These are phyloP conservation scores for Citropsis articulata DNA, from an alignment of 345 rosid species.

Conservation along the genomic window DNA sequence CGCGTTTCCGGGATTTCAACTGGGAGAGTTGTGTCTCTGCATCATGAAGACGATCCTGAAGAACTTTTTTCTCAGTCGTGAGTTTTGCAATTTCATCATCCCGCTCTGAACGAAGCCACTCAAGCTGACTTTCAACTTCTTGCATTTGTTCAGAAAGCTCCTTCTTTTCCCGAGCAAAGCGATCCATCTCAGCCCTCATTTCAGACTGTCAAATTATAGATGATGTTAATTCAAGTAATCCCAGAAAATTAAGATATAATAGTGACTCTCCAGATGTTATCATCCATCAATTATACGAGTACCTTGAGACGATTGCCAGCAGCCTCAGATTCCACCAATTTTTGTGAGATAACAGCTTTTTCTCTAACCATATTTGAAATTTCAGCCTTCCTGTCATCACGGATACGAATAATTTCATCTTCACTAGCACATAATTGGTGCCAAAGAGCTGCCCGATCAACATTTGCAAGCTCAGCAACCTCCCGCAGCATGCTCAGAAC, in stretches of 20 bases:
- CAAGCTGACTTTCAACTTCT: conserved; percentile 91
- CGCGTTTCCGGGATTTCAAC: conserved; percentile 87
- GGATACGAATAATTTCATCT: conserved; percentile 68
- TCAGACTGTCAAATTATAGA: conserved; percentile 64
- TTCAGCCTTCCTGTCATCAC: conserved; percentile 74
- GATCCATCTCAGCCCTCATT: conserved; percentile 84
- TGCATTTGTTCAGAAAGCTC: conserved; percentile 80
- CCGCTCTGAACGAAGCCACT: conserved; percentile 92
- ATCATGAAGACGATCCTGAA: conserved; percentile 94
- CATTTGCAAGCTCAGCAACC: conserved; percentile 88
- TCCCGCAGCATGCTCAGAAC: conserved; percentile 83
- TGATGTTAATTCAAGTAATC: conserved; percentile 15
- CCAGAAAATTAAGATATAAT: background rate
- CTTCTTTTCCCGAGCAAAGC: conserved; percentile 80
- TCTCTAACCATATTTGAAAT: conserved; percentile 61
- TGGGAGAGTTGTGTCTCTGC: conserved; percentile 81
- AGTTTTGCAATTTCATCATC: conserved; percentile 80
- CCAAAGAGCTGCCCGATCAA: conserved; percentile 91
- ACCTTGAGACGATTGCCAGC: conserved; percentile 78
- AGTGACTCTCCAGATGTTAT: conserved; percentile 14
- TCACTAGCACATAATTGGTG: conserved; percentile 77
- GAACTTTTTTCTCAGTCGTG: conserved; percentile 68
- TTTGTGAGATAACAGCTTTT: conserved; percentile 58
- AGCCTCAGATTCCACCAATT: conserved; percentile 78
- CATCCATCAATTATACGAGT: conserved; percentile 22